A percentile compares a stretch with the other conserved stretches of the same genome.
Conservation (phyloP, 1,284 basidiomycete species). For the Neotropicomus parvogracilis region DNA sequence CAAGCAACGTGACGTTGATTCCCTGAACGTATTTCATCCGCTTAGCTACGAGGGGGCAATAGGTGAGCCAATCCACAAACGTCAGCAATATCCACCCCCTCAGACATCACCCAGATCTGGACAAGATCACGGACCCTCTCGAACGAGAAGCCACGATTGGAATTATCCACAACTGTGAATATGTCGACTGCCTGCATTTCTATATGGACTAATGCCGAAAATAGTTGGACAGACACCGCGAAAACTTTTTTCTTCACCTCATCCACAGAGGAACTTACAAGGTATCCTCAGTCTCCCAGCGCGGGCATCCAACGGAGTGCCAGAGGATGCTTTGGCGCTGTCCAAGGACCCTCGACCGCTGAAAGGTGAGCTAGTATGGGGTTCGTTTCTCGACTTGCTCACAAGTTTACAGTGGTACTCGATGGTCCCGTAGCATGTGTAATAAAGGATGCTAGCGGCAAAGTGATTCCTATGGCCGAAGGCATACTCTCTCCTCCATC, state of each 20-base stretch:
- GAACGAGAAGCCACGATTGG: constrained; percentile 91
- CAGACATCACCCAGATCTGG: constrained; percentile 61
- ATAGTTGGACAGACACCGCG: constrained; percentile 87
- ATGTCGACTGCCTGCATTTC: not conserved
- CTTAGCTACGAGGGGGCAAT: constrained; percentile 93
- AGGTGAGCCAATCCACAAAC: constrained; percentile 40
- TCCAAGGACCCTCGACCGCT: constrained; percentile 55
- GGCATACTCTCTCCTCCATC: constrained; percentile 60
- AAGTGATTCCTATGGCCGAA: constrained; percentile 63
- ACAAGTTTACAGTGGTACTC: constrained; percentile 18
- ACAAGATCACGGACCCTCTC: constrained; percentile 78
- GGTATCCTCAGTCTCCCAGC: constrained; percentile 69
- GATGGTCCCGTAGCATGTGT: constrained; percentile 25
- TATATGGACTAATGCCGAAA: constrained; percentile 12
- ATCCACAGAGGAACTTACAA: constrained; percentile 73
- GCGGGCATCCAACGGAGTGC: constrained; percentile 70
- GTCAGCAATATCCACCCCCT: not conserved
- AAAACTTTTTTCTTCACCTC: constrained; percentile 82
- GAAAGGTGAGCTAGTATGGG: constrained; percentile 44
- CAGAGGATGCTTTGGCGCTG: constrained; percentile 71
- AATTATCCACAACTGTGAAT: constrained; percentile 90
- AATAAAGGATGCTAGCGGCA: constrained; percentile 29
- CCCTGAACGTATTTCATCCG: constrained; percentile 90
- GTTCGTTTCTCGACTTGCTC: constrained; percentile 7
- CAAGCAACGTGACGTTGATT: constrained; percentile 79